Conservation (phyloP, 2,329 filamentous ascomycete genomes). For the Ophiostoma perfectum region DNA sequence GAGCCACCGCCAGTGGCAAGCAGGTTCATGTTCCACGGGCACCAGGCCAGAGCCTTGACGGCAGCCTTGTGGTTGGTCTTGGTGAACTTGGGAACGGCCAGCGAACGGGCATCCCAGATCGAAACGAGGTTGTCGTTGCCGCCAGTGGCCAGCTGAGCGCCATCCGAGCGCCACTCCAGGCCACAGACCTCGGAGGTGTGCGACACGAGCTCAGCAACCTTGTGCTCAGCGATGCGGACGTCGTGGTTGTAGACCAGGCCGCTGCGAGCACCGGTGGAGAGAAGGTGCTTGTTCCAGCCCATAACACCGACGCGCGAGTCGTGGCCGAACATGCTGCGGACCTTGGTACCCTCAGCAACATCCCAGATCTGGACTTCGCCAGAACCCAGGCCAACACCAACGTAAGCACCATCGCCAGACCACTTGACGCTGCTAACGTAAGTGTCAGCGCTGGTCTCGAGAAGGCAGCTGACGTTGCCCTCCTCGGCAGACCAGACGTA, state of each 20-base stretch:
- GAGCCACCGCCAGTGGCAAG: slow-evolving; percentile 94
- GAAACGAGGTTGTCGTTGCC: slow-evolving; percentile 98
- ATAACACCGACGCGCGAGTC: slow-evolving; percentile 95
- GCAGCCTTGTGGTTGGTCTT: slow-evolving; percentile 99
- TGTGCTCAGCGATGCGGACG: slow-evolving; percentile 95
- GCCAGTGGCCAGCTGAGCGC: slow-evolving; percentile 91
- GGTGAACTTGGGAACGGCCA: slow-evolving; percentile 93
- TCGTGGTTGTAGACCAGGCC: slow-evolving; percentile 98
- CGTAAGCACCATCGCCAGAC: slow-evolving; percentile 95
- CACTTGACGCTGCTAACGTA: slow-evolving; percentile 98
- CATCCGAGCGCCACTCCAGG: slow-evolving; percentile 94
- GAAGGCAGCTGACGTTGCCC: slow-evolving; percentile 78
- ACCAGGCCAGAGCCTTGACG: slow-evolving; percentile 97
- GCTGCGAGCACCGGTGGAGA: slow-evolving; percentile 90
- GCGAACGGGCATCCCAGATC: slow-evolving; percentile 95
- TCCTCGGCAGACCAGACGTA: slow-evolving; percentile 98
- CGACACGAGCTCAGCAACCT: slow-evolving; percentile 91
- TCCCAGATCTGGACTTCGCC: slow-evolving; percentile 99
- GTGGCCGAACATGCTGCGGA: slow-evolving; percentile 97
- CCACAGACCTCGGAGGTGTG: slow-evolving; percentile 98
- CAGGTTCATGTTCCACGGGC: slow-evolving; percentile 96
- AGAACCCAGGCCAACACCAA: slow-evolving; percentile 87
- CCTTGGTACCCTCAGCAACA: slow-evolving; percentile 87
- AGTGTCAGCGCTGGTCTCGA: slow-evolving; percentile 84
- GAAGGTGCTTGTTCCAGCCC: slow-evolving; percentile 98